Evolutionary conservation across 2,329 filamentous ascomycete genomes (phyloP).

Genomic region (Dactylella cylindrospora): DNA sequence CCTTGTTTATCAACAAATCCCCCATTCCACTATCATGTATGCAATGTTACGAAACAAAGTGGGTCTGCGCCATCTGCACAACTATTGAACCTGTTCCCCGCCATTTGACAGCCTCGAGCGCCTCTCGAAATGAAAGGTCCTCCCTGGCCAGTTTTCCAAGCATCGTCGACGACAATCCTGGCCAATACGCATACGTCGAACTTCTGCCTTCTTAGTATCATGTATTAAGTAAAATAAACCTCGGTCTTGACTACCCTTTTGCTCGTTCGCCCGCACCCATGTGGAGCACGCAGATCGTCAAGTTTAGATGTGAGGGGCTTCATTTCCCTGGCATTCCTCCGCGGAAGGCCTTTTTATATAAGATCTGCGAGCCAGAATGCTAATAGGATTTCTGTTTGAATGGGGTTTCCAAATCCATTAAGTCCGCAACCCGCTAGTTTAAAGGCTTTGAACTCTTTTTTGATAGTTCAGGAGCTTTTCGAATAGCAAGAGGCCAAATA

Average conservation of each 20-base stretch:
- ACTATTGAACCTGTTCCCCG: too few relatives aligned
- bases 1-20: too few relatives aligned
- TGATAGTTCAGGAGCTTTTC: conserved; percentile 7
- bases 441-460: conserved; percentile 41
- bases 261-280: conserved; percentile 3
- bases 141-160: conserved; percentile 1
- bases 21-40: too few relatives aligned
- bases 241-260: conserved; percentile 24
- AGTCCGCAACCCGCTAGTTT: conserved; percentile 10
- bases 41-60: conserved; percentile 15
- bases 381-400: too few relatives aligned
- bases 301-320: conserved; percentile 18
- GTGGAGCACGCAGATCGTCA: conserved; percentile 31
- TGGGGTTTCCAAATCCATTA: too few relatives aligned
- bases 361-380: conserved; percentile 10
- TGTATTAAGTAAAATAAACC: conserved; percentile 25
- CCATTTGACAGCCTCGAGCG: neutral
- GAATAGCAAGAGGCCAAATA: too few relatives aligned
- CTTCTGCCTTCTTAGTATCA: conserved; percentile 15
- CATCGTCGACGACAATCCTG: conserved; percentile 11
- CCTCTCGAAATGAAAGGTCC: conserved; percentile 10
- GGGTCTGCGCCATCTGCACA: conserved; percentile 16
- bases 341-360: conserved; percentile 7
- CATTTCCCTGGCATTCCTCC: conserved; percentile 10
- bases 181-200: too few relatives aligned